A percentile compares a stretch with the other conserved stretches of the same genome.
phyloP scores from a whole-genome alignment of 176 grass and related monocot species.

The Zea mays region Zm-B73-REFERENCE-NAM-5.0 NC_050096.1:25772501-25773000 shows the following conservation, averaged over 20 bases:
- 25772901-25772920: conserved; percentile 89
- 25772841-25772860: not conserved
- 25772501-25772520: not conserved
- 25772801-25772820: not conserved
- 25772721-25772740: not conserved
- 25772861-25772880: conserved; percentile 53
- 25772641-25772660: not conserved
- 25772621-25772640: not conserved
- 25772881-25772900: conserved; percentile 84
- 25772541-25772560: not conserved
- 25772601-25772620: not conserved
- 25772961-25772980: conserved; percentile 37
- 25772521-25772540: not conserved
- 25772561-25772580: not conserved
- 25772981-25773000: not conserved
- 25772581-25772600: no score
- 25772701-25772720: not conserved
- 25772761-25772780: not conserved
- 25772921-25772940: conserved; percentile 60
- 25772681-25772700: not conserved
- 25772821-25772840: not conserved
- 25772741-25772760: not conserved
- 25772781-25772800: not conserved
- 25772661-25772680: not conserved
- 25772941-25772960: conserved; percentile 25